Conservation (phyloP, 345 rosid genomes). For the Microthlaspi erraticum region DNA sequence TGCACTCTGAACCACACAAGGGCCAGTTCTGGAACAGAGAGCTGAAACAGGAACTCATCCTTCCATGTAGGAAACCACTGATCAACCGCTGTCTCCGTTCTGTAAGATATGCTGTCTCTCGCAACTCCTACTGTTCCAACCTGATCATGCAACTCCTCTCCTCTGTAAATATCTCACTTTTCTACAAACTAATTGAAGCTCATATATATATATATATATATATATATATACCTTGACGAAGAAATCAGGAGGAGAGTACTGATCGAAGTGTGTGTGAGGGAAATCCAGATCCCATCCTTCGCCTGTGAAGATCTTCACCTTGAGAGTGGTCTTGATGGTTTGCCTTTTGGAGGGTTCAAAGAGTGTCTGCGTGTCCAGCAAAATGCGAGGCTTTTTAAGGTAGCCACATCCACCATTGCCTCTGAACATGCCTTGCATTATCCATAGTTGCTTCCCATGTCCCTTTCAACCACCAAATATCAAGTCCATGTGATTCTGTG, state of each 20-base stretch:
- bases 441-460: slow-evolving; percentile 72
- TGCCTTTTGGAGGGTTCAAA: slow-evolving; percentile 56
- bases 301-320: slow-evolving; percentile 75
- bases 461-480: slow-evolving; percentile 55
- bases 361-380: slow-evolving; percentile 48
- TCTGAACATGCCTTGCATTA: slow-evolving; percentile 88
- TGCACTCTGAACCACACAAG: slow-evolving; percentile 71
- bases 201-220: too few relatives aligned
- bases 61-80: slow-evolving; percentile 84
- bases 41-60: slow-evolving; percentile 72
- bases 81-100: slow-evolving; percentile 63
- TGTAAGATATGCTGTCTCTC: slow-evolving; percentile 63
- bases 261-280: slow-evolving; percentile 67
- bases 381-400: slow-evolving; percentile 74
- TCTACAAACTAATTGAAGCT: too few relatives aligned
- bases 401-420: slow-evolving; percentile 86
- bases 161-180: too few relatives aligned
- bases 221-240: slow-evolving; percentile 64
- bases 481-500: background rate
- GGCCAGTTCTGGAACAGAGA: slow-evolving; percentile 79
- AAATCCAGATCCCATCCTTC: slow-evolving; percentile 89
- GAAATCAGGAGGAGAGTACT: slow-evolving; percentile 86
- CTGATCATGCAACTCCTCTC: slow-evolving; percentile 42
- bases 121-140: slow-evolving; percentile 70
- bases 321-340: slow-evolving; percentile 55